Evolutionary conservation across 805 yeast genomes (phyloP).

Genomic region (Saccharomycopsis schoenii): DNA sequence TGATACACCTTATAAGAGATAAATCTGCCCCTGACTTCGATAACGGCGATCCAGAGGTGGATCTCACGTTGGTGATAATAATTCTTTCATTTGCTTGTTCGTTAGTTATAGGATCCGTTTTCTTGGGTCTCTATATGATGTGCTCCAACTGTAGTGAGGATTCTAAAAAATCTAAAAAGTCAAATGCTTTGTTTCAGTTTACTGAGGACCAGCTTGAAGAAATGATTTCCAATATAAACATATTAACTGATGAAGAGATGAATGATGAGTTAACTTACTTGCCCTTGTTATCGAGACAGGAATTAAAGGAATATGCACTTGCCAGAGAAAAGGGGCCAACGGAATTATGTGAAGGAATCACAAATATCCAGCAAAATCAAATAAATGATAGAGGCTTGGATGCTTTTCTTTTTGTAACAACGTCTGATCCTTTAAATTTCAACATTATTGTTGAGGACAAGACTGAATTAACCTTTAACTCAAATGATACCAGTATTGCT

Average conservation of each 20-base stretch:
- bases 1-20: not conserved
- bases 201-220: not conserved
- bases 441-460: slow-evolving; percentile 15
- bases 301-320: not conserved
- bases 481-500: slow-evolving; percentile 8
- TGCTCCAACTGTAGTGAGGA: not conserved
- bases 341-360: slow-evolving; percentile 11
- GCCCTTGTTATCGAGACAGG: not conserved
- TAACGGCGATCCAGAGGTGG: not conserved
- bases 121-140: not conserved
- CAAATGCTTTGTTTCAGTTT: not conserved
- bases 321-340: not conserved
- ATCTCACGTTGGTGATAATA: not conserved
- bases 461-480: slow-evolving; percentile 15
- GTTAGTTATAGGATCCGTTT: not conserved
- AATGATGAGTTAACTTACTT: not conserved
- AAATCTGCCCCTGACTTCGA: not conserved
- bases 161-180: not conserved
- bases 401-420: slow-evolving; percentile 15
- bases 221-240: not conserved
- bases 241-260: not conserved
- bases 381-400: slow-evolving; percentile 18
- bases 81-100: not conserved
- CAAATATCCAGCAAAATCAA: slow-evolving; percentile 9
- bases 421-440: slow-evolving; percentile 2